Conservation (phyloP, 768 basidiomycete species). For the Mycena venus region DNA sequence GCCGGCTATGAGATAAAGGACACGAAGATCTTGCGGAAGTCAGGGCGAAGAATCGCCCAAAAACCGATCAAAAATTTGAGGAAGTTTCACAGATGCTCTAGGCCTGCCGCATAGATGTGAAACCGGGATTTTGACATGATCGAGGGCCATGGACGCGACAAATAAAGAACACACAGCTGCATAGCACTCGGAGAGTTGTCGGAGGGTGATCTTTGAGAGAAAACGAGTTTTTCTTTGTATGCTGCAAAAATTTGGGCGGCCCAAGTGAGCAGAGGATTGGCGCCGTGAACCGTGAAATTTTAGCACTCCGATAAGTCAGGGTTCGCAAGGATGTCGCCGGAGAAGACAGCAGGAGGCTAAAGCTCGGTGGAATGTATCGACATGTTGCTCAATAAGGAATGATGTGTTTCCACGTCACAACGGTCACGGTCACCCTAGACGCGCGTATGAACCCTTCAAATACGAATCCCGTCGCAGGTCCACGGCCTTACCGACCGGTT, state of each 20-base stretch:
- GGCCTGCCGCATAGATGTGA: not conserved
- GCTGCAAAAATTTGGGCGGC: not conserved
- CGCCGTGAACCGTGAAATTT: not conserved
- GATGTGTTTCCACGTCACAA: not conserved
- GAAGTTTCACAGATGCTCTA: not conserved
- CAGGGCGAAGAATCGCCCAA: conserved; percentile 10
- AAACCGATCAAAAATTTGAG: conserved; percentile 19
- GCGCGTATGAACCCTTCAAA: conserved; percentile 25
- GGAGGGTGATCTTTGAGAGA: not conserved
- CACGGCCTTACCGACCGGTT: not conserved
- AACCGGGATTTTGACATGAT: too few relatives aligned
- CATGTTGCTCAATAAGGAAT: not conserved
- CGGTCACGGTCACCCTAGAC: not conserved
- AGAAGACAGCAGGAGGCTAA: conserved; percentile 23
- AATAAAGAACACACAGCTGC: too few relatives aligned
- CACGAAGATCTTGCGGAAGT: conserved; percentile 5
- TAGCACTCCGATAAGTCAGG: not conserved
- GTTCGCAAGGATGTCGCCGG: conserved; percentile 26
- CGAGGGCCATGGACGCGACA: too few relatives aligned
- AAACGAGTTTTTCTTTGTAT: not conserved
- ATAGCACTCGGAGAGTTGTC: conserved; percentile 28
- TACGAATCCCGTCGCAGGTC: not conserved
- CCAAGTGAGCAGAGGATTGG: too few relatives aligned
- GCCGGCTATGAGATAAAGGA: conserved; percentile 4
- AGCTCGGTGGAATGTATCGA: conserved; percentile 34